Conservation (phyloP, 1,284 basidiomycete genomes). For the Leccinum pachyderme region DNA sequence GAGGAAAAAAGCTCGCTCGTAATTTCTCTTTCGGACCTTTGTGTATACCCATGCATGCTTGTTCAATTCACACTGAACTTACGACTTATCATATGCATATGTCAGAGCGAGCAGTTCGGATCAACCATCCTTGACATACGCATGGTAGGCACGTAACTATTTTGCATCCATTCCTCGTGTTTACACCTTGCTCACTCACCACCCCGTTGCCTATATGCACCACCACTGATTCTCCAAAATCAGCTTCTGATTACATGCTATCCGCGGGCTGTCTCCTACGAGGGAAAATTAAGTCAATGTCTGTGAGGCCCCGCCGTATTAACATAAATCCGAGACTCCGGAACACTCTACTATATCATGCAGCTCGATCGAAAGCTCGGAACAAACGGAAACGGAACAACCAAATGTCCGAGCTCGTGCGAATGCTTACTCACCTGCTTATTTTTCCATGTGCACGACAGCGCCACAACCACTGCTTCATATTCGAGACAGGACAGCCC, state of each 20-base stretch:
- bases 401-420: not conserved
- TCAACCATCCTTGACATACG: constrained; percentile 26
- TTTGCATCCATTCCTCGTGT: constrained; percentile 30
- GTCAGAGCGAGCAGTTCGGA: not conserved
- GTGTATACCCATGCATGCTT: not conserved
- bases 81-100: not conserved
- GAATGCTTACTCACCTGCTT: constrained; percentile 36
- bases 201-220: constrained; percentile 67
- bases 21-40: constrained; percentile 2
- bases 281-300: not conserved
- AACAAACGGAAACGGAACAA: constrained; percentile 10
- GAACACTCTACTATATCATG: constrained; percentile 44
- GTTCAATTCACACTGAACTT: not conserved
- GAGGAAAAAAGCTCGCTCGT: constrained; percentile 19
- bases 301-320: not conserved
- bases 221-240: not conserved
- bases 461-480: constrained; percentile 38
- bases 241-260: constrained; percentile 28
- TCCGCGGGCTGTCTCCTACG: constrained; percentile 44
- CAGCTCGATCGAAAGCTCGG: constrained; percentile 58
- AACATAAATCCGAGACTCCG: constrained; percentile 63
- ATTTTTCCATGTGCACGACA: constrained; percentile 66
- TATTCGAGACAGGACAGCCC: constrained; percentile 7
- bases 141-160: constrained; percentile 33
- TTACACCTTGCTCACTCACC: constrained; percentile 56